These are phyloP conservation scores for Pythium phragmitis DNA, from an alignment of 352 stramenopile species.

Conservation along the genomic window DNA sequence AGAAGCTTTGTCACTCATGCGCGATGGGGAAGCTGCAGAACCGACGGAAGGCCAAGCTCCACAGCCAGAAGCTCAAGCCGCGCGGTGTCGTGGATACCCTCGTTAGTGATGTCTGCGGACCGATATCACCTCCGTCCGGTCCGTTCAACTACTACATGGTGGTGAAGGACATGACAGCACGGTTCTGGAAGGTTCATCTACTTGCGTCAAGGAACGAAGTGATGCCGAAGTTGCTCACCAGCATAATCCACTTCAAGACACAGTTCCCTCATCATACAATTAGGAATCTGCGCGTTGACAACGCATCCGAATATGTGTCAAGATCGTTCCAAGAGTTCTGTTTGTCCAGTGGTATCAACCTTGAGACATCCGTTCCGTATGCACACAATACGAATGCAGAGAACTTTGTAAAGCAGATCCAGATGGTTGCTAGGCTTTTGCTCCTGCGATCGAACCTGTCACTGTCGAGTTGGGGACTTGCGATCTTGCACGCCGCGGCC, in stretches of 20 bases:
- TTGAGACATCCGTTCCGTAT: slow-evolving; percentile 18
- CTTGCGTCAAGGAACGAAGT: slow-evolving; percentile 22
- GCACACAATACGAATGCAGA: slow-evolving; percentile 20
- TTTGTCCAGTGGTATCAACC: slow-evolving; percentile 15
- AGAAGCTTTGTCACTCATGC: slow-evolving; percentile 7
- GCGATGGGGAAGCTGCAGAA: slow-evolving; percentile 21
- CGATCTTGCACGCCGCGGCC: slow-evolving; percentile 11
- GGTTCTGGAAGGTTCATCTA: slow-evolving; percentile 17
- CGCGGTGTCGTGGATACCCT: slow-evolving; percentile 10
- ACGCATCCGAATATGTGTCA: slow-evolving; percentile 18
- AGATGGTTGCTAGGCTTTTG: slow-evolving; percentile 15
- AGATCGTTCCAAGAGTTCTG: slow-evolving; percentile 23
- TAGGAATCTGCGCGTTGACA: slow-evolving; percentile 20
- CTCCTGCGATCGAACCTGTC: slow-evolving; percentile 13
- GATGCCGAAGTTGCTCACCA: slow-evolving; percentile 22
- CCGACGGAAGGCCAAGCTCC: slow-evolving; percentile 6
- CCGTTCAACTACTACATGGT: slow-evolving; percentile 30
- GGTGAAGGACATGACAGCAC: slow-evolving; percentile 12
- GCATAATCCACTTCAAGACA: slow-evolving; percentile 24
- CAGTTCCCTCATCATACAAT: slow-evolving; percentile 25
- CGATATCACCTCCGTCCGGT: no score
- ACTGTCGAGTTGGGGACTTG: slow-evolving; percentile 20
- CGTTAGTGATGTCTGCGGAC: slow-evolving; percentile 20
- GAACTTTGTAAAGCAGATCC: slow-evolving; percentile 23
- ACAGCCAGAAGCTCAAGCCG: slow-evolving; percentile 11